Evolutionary conservation across 371 early-diverging fungal genomes (phyloP), one percentile per base, ranked within the genome.

Genomic region (Dichotomocladium elegans): DNA sequence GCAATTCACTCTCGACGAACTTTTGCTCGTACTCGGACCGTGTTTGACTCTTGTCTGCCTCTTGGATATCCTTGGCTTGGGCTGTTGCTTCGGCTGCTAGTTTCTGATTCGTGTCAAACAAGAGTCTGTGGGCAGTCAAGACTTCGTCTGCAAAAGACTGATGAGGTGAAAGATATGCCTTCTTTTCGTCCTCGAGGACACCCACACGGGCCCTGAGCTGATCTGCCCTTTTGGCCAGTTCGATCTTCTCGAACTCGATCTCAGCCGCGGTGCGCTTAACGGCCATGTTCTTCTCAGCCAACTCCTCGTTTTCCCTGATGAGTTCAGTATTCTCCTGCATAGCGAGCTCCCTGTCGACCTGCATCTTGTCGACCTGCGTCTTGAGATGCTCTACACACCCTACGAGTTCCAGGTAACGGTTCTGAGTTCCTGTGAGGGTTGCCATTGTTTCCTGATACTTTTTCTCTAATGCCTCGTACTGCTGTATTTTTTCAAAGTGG

Each of bases 131-230:
- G 14, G 76, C 70, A 2, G 70, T 69, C 63, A 75, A 75, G 5
- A 75, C 76, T 54, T 75, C 76, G 48, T 75, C 76, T 2, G 76
- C 49, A 45, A 75, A 75, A 10, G 68, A 53, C 3, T 50, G 57
- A 15, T 72, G 61, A 11, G 76, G 72, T 59, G 70, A 64, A 49
- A 72, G 60, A 44, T 60, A 72, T 11, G 63, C 62, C 24, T 58
- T 35, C 52, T 77, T 77, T 46, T 77, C 77, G 25, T 65, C 47
- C 41, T 77, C 70, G 2, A 77, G 51, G 1, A 60, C 53, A 6
- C 58, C 46, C 0, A 74, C 55, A 1, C 35, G 48, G 7, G 47
- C 49, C n/a, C 66, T 65, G 9, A 70, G 44, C 26, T 58, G 40
- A 34, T 76, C 70, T 3, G 72, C 55, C 1, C 72, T 61, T 12